Evolutionary conservation across 148 eudicot species (phyloP).

Genomic region (Drosera capensis): DNA sequence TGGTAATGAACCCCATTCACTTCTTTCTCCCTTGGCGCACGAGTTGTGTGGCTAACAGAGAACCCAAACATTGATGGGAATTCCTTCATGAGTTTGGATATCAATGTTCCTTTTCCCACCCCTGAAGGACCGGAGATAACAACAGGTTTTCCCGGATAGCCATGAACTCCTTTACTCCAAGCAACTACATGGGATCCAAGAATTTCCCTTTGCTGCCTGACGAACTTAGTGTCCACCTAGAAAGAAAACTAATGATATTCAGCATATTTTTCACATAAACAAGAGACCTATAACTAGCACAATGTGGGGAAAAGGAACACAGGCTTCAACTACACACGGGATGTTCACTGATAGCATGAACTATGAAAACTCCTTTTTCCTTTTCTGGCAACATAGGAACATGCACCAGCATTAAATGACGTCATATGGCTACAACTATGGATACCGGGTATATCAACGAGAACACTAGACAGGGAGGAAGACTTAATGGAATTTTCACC

Average conservation of each 20-base stretch:
- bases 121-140: slow-evolving; percentile 97
- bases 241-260: too few species aligned
- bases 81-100: slow-evolving; percentile 63
- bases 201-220: slow-evolving; percentile 36
- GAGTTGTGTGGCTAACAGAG: slow-evolving; percentile 96
- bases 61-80: slow-evolving; percentile 85
- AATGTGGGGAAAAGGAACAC: background rate
- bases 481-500: too few species aligned
- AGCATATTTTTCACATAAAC: too few species aligned
- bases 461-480: too few species aligned
- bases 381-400: too few species aligned
- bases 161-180: slow-evolving; percentile 76
- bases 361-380: too few species aligned
- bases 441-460: too few species aligned
- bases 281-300: background rate
- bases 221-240: slow-evolving; percentile 67
- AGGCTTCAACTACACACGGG: too few species aligned
- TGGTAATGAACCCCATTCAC: slow-evolving; percentile 79
- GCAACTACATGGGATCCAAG: slow-evolving; percentile 56
- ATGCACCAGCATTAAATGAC: too few species aligned
- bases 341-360: too few species aligned
- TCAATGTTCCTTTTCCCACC: slow-evolving; percentile 90
- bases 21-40: slow-evolving; percentile 76
- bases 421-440: too few species aligned
- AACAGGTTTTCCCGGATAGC: slow-evolving; percentile 68